Evolutionary conservation across 768 basidiomycete species (phyloP).

Genomic region (Russula compacta): DNA sequence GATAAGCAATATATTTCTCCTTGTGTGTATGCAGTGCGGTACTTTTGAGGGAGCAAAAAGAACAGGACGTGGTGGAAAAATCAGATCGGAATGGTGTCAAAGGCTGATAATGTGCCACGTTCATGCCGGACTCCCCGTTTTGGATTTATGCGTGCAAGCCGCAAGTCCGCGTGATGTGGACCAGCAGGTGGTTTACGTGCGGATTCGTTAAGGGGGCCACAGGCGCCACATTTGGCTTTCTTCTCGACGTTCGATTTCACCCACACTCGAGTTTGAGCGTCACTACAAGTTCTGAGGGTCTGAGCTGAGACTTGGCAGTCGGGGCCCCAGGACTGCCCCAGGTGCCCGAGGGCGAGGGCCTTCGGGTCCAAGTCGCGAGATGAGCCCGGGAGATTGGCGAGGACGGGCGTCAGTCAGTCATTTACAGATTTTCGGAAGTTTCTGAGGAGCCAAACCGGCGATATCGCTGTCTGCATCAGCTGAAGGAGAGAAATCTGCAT

Average conservation of each 20-base stretch:
- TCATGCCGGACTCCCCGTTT: slow-evolving; percentile 8
- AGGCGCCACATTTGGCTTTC: background rate
- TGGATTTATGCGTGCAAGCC: slow-evolving; percentile 12
- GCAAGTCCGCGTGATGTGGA: slow-evolving; percentile 12
- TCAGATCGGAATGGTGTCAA: slow-evolving; percentile 3
- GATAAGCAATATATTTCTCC: background rate
- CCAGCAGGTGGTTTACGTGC: slow-evolving; percentile 19
- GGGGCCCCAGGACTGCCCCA: background rate
- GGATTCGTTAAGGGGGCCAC: slow-evolving; percentile 11
- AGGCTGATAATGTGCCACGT: slow-evolving; percentile 13
- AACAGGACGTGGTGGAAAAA: slow-evolving; percentile 9
- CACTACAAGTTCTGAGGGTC: too few species aligned
- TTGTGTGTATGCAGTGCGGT: background rate
- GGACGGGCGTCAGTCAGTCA: background rate
- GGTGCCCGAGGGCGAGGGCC: background rate
- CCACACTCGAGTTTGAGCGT: background rate
- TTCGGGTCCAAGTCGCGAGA: slow-evolving; percentile 1
- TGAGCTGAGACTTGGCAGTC: too few species aligned
- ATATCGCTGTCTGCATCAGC: background rate
- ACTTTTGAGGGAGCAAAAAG: background rate
- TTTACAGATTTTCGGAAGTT: slow-evolving; percentile 4
- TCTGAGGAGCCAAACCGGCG: background rate
- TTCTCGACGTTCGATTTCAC: background rate
- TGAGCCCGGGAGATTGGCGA: slow-evolving; percentile 16
- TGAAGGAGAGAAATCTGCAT: background rate